Evolutionary conservation across 768 basidiomycete genomes (phyloP).

Genomic region (Lactifluus piperatus): DNA sequence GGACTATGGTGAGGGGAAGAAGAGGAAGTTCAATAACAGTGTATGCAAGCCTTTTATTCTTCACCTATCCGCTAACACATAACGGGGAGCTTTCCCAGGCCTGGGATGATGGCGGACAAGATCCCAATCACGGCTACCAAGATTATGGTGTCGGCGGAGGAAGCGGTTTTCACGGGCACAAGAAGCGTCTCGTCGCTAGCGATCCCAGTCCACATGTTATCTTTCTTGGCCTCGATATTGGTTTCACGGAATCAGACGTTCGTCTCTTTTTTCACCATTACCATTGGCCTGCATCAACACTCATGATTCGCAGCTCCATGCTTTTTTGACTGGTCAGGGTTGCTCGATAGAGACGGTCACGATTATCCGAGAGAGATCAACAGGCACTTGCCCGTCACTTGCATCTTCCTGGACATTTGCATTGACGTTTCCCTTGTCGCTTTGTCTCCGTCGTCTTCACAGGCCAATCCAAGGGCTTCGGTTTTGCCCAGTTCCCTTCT

Average conservation of each 20-base stretch:
- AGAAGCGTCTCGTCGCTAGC: conserved; percentile 75
- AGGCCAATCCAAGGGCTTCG: conserved; percentile 94
- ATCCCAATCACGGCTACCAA: conserved; percentile 27
- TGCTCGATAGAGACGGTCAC: conserved; percentile 82
- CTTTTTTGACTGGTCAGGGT: conserved; percentile 61
- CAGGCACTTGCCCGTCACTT: conserved; percentile 89
- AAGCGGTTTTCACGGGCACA: conserved; percentile 28
- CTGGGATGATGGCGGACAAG: conserved; percentile 40
- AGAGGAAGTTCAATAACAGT: conserved; percentile 71
- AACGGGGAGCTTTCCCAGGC: conserved; percentile 27
- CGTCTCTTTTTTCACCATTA: conserved; percentile 34
- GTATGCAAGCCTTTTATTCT: conserved; percentile 36
- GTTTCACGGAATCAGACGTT: conserved; percentile 91
- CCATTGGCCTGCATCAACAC: conserved; percentile 23
- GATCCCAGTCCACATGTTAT: conserved; percentile 91
- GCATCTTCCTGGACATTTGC: conserved; percentile 47
- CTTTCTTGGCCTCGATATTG: conserved; percentile 87
- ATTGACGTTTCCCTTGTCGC: conserved; percentile 50
- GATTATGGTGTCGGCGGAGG: conserved; percentile 20
- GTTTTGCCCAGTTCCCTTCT: conserved; percentile 88
- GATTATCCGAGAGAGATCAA: conserved; percentile 92
- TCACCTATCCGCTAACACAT: neutral
- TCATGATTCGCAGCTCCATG: conserved; percentile 54
- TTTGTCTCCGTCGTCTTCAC: conserved; percentile 10
- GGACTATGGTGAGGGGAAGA: conserved; percentile 64